These are phyloP conservation scores for Holtermanniella nyarrowii DNA, from an alignment of 768 basidiomycete species.

Conservation along the genomic window DNA sequence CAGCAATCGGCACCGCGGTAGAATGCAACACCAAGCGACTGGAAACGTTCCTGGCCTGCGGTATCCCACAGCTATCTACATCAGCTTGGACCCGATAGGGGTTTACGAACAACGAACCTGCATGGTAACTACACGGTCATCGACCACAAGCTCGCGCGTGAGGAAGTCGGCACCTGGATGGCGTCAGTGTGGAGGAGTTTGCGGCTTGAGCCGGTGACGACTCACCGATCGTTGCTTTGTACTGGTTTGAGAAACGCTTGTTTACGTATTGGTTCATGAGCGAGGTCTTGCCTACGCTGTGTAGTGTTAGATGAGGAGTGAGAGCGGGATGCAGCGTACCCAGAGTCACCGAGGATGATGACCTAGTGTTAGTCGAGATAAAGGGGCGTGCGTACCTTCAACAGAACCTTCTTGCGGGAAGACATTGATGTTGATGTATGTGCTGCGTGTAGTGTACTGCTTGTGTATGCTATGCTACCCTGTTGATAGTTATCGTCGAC, in stretches of 20 bases:
- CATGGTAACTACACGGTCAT: constrained; percentile 96
- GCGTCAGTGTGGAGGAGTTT: neutral
- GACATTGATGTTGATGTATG: constrained; percentile 50
- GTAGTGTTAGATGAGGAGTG: neutral
- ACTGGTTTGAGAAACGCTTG: constrained; percentile 98
- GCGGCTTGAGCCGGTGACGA: neutral
- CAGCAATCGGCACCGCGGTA: constrained; percentile 99
- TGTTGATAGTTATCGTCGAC: too few relatives aligned
- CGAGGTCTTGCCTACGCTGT: constrained; percentile 94
- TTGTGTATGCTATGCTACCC: too few relatives aligned
- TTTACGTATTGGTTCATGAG: constrained; percentile 99
- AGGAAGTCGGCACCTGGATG: constrained; percentile 45
- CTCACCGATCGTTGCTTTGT: constrained; percentile 72
- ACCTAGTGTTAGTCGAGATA: constrained; percentile 51
- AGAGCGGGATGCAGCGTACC: constrained; percentile 23
- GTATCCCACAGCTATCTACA: constrained; percentile 87
- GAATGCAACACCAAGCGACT: constrained; percentile 96
- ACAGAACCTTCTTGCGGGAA: constrained; percentile 44
- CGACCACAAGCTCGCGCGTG: constrained; percentile 97
- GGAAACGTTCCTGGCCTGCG: constrained; percentile 98
- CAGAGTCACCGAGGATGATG: constrained; percentile 86
- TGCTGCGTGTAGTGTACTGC: neutral
- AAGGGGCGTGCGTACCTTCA: constrained; percentile 40
- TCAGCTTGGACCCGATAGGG: constrained; percentile 3
- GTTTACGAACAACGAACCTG: constrained; percentile 52